Conservation (phyloP, 2,329 filamentous ascomycete species). For the Fusarium sp. region DNA sequence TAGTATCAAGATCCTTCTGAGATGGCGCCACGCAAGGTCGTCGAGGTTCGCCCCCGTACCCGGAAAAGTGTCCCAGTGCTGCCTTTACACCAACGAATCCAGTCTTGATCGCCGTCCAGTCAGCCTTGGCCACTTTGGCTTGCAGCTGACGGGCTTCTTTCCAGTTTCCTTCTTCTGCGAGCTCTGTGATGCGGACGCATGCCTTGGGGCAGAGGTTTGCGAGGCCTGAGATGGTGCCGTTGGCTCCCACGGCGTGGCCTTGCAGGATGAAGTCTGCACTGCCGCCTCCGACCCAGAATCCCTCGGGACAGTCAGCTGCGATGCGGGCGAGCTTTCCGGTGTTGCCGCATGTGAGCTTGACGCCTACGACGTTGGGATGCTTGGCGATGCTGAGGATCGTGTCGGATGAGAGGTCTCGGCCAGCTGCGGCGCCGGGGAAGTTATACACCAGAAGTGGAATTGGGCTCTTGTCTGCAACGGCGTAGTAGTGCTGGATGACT, state of each 20-base stretch:
- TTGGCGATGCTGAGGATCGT: constrained; percentile 62
- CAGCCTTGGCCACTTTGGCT: constrained; percentile 53
- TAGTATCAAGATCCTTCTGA: constrained; percentile 46
- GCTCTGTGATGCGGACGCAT: constrained; percentile 48
- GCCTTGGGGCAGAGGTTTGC: constrained; percentile 52
- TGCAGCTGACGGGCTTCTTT: constrained; percentile 50
- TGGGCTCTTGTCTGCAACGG: constrained; percentile 67
- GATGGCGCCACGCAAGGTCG: constrained; percentile 50
- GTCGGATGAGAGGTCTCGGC: constrained; percentile 70
- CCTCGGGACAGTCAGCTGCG: constrained; percentile 52
- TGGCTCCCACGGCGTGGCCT: constrained; percentile 50
- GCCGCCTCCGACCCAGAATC: constrained; percentile 49
- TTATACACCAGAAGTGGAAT: constrained; percentile 73
- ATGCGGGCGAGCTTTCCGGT: constrained; percentile 67
- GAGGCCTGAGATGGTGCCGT: constrained; percentile 53
- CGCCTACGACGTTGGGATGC: constrained; percentile 68
- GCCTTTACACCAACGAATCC: constrained; percentile 60
- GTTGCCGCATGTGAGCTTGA: constrained; percentile 73
- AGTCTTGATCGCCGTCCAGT: constrained; percentile 59
- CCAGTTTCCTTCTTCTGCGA: constrained; percentile 47
- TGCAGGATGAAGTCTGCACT: constrained; percentile 55
- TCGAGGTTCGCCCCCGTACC: constrained; percentile 52
- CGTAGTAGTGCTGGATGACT: constrained; percentile 67
- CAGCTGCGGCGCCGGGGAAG: constrained; percentile 68
- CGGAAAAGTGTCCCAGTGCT: constrained; percentile 52